A percentile compares a stretch with the other conserved stretches of the same genome.
These are phyloP conservation scores for Durusdinium trenchii DNA, from an alignment of 73 alveolate species.

Conservation along the genomic window DNA sequence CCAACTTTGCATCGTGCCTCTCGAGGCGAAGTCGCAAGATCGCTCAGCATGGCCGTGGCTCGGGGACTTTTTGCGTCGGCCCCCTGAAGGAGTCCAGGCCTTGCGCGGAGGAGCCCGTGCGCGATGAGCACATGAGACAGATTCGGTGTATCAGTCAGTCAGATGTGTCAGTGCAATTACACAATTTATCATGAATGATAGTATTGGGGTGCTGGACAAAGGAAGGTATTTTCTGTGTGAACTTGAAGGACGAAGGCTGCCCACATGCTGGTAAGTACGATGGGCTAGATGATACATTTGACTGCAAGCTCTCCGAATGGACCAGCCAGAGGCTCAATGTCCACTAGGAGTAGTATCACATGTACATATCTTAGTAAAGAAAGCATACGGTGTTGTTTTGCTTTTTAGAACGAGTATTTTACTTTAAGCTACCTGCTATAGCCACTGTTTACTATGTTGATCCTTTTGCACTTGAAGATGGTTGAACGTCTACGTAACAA, in stretches of 20 bases:
- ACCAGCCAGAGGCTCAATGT: neutral
- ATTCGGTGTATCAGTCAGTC: neutral
- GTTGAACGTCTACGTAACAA: neutral
- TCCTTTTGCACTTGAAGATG: neutral
- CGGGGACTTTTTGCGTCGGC: constrained; percentile 56
- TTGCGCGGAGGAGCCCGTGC: constrained; percentile 24
- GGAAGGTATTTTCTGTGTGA: neutral
- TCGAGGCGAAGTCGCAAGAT: constrained; percentile 82
- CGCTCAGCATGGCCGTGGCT: constrained; percentile 69
- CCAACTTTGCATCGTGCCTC: neutral
- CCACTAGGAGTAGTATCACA: no score
- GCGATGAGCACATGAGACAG: neutral
- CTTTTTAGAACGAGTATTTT: no score
- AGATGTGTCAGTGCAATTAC: neutral
- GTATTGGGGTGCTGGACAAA: neutral
- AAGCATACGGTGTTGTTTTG: no score
- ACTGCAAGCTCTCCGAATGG: constrained; percentile 85
- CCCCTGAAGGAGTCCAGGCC: constrained; percentile 46
- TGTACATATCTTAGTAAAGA: no score
- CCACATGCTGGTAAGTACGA: constrained; percentile 53
- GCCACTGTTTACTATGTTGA: no score
- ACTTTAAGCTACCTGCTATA: no score
- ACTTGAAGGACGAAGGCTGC: constrained; percentile 61
- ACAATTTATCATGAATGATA: neutral
- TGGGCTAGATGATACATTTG: neutral